Conservation (phyloP, 768 basidiomycete species). For the Pisolithus albus region DNA sequence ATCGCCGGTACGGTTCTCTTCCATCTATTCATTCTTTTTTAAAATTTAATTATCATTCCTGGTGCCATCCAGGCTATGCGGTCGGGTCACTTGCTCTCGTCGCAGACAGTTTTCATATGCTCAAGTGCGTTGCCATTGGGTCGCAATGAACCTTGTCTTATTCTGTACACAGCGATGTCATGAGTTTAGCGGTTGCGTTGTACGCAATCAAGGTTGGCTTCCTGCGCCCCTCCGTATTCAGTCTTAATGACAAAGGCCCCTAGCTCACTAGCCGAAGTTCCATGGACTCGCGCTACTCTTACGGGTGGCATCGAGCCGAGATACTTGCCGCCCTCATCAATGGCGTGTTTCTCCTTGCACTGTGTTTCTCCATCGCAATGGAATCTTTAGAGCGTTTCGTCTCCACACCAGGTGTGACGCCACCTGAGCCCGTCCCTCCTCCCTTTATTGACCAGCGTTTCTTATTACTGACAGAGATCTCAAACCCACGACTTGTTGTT, state of each 20-base stretch:
- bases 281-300: conserved; percentile 76
- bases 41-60: conserved; percentile 6
- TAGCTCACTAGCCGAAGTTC: conserved; percentile 61
- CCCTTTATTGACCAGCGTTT: conserved; percentile 1
- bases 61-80: conserved; percentile 65
- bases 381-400: conserved; percentile 93
- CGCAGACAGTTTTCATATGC: conserved; percentile 98
- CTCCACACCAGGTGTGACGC: conserved; percentile 58
- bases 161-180: conserved; percentile 68
- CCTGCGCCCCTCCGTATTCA: conserved; percentile 4
- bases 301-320: conserved; percentile 99
- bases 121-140: conserved; percentile 59
- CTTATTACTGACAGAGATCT: conserved; percentile 67
- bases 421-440: background rate
- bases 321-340: conserved; percentile 93
- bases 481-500: conserved; percentile 82
- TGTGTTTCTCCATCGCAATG: conserved; percentile 92
- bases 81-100: conserved; percentile 93
- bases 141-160: conserved; percentile 7
- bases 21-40: conserved; percentile 3
- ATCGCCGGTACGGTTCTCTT: conserved; percentile 51
- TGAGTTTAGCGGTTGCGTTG: conserved; percentile 90
- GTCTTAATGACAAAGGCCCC: conserved; percentile 2
- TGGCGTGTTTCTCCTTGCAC: conserved; percentile 92
- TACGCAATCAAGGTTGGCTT: conserved; percentile 77